Conservation (phyloP, 2,329 filamentous ascomycete genomes). For the Monosporascus sp. region DNA sequence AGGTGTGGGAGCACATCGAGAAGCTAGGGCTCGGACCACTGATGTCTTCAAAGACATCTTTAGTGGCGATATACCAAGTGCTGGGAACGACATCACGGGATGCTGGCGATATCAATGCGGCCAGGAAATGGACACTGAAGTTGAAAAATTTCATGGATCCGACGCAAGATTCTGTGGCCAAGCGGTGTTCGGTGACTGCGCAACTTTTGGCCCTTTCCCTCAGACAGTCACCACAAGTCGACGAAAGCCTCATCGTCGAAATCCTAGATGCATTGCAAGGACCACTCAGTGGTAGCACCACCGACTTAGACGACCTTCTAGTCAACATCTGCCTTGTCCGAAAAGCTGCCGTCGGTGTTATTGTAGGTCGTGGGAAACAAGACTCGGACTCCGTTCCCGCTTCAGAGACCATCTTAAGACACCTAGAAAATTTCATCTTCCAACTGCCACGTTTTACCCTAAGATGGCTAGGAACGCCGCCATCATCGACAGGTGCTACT, state of each 20-base stretch:
- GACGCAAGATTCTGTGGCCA: conserved; percentile 41
- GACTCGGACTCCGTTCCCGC: conserved; percentile 3
- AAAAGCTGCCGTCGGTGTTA: conserved; percentile 46
- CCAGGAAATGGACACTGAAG: conserved; percentile 49
- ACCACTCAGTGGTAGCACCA: conserved; percentile 51
- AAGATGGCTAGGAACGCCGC: conserved; percentile 57
- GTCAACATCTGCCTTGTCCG: conserved; percentile 50
- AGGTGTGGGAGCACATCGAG: conserved; percentile 34
- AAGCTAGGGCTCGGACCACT: conserved; percentile 28
- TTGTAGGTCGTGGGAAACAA: conserved; percentile 26
- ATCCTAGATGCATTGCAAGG: conserved; percentile 53
- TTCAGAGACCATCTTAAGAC: conserved; percentile 16
- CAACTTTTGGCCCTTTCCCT: conserved; percentile 51
- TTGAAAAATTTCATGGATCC: conserved; percentile 34
- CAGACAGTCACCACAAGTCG: conserved; percentile 35
- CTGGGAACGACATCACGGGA: conserved; percentile 46
- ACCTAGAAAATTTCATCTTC: conserved; percentile 52
- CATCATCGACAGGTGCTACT: conserved; percentile 43
- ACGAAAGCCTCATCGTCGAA: conserved; percentile 39
- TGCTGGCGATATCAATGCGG: conserved; percentile 41
- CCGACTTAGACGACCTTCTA: conserved; percentile 58
- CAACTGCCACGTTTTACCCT: conserved; percentile 55
- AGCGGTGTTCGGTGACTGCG: conserved; percentile 47
- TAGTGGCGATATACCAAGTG: conserved; percentile 46
- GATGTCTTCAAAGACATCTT: conserved; percentile 35